phyloP scores from a whole-genome alignment of 768 basidiomycete genomes.

The Lentinus brumalis region DNA sequence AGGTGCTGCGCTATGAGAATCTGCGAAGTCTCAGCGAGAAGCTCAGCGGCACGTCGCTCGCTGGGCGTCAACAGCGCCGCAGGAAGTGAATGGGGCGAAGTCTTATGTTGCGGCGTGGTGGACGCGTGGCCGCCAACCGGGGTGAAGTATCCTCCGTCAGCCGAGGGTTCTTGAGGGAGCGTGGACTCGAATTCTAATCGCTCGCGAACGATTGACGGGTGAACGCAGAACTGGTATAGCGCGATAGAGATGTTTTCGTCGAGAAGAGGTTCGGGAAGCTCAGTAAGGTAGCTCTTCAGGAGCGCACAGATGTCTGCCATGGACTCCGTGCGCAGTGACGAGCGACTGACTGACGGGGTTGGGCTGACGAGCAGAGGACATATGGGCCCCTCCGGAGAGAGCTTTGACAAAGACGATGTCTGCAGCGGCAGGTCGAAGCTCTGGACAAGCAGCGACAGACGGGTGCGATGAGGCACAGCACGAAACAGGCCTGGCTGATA shows the following conservation, averaged over 20 bases:
- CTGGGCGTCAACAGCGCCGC: conserved; percentile 8
- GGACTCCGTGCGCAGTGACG: conserved; percentile 35
- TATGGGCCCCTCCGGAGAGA: conserved; percentile 27
- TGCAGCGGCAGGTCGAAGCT: conserved; percentile 36
- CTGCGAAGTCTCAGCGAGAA: conserved; percentile 33
- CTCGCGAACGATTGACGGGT: not conserved
- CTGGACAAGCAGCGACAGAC: conserved; percentile 40
- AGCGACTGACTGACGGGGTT: conserved; percentile 26
- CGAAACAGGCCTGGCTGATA: conserved; percentile 47
- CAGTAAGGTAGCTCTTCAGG: conserved; percentile 48
- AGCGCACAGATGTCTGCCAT: conserved; percentile 49
- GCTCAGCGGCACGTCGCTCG: conserved; percentile 1
- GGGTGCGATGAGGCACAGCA: conserved; percentile 41
- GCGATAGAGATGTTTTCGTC: conserved; percentile 42
- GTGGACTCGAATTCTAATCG: not conserved
- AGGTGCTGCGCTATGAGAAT: conserved; percentile 47
- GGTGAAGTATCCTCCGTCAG: conserved; percentile 8
- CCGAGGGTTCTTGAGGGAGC: not conserved
- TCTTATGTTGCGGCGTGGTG: not conserved
- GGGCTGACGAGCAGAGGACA: conserved; percentile 8
- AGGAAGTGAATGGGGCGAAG: conserved; percentile 9
- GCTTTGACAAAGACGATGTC: not conserved
- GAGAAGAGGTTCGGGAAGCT: conserved; percentile 49
- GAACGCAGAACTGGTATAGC: conserved; percentile 43
- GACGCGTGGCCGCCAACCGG: not conserved